Conservation (phyloP, 2,329 filamentous ascomycete species). For the Ilyonectria destructans region DNA sequence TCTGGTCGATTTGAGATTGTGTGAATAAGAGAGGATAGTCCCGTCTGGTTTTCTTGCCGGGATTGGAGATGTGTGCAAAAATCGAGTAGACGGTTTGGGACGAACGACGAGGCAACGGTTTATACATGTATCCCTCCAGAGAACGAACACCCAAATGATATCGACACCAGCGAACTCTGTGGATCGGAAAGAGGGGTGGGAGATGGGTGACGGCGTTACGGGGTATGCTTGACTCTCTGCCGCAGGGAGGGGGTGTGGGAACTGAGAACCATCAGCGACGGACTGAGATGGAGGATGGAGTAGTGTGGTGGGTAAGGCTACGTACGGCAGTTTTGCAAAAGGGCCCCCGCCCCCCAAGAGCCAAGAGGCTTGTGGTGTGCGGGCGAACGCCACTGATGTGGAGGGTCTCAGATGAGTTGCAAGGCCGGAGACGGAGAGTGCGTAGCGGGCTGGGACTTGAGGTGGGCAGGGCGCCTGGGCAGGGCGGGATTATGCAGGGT, state of each 20-base stretch:
- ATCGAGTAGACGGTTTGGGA: constrained; percentile 21
- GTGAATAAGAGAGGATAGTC: constrained; percentile 8
- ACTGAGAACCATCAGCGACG: constrained; percentile 28
- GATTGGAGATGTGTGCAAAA: constrained; percentile 26
- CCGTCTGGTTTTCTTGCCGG: constrained; percentile 19
- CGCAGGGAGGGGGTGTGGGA: constrained; percentile 37
- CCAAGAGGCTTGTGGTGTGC: constrained; percentile 39
- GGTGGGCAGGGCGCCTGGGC: constrained; percentile 44
- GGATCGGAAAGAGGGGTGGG: constrained; percentile 45
- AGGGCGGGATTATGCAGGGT: constrained; percentile 53
- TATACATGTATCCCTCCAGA: constrained; percentile 41
- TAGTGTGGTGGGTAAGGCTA: constrained; percentile 50
- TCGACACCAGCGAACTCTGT: constrained; percentile 40
- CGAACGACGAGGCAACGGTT: constrained; percentile 41
- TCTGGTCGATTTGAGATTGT: constrained; percentile 19
- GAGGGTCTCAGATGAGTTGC: constrained; percentile 51
- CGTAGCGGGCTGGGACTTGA: constrained; percentile 47
- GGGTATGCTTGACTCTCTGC: constrained; percentile 37
- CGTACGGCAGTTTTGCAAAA: constrained; percentile 53
- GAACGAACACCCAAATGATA: constrained; percentile 34
- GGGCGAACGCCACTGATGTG: constrained; percentile 52
- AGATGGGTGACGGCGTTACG: constrained; percentile 43
- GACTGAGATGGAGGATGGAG: constrained; percentile 33
- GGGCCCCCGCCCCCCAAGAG: constrained; percentile 43
- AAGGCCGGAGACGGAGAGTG: constrained; percentile 37